Evolutionary conservation across 148 eudicot species (phyloP).

Genomic region (Talinum fruticosum): DNA sequence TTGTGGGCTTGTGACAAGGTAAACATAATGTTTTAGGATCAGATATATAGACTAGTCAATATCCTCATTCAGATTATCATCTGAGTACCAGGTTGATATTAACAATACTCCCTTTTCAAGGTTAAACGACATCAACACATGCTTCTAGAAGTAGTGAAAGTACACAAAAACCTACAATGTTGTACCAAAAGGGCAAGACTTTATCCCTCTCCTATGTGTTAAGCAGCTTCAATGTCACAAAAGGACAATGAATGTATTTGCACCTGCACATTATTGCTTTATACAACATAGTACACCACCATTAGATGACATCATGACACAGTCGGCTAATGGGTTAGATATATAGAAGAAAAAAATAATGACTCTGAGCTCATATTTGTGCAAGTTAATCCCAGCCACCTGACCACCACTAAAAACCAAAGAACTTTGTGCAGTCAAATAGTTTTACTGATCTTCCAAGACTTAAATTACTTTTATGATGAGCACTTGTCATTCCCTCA

Average conservation of each 20-base stretch:
- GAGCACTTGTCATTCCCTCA: no score
- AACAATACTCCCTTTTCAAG: neutral
- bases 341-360: no score
- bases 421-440: neutral
- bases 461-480: neutral
- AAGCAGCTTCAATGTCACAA: neutral
- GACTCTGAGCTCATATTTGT: neutral
- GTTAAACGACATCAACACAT: neutral
- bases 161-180: neutral
- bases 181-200: neutral
- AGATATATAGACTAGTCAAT: neutral
- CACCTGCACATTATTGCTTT: no score
- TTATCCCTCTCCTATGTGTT: neutral
- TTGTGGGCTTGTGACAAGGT: neutral
- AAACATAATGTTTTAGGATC: neutral
- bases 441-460: neutral
- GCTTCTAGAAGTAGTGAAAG: neutral
- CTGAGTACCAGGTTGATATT: neutral
- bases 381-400: neutral
- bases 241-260: no score
- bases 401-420: neutral
- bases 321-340: neutral
- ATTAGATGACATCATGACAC: no score
- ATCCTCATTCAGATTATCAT: neutral
- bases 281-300: no score